Evolutionary conservation across 306 rosid species (phyloP), one percentile per base, ranked within the genome.

Genomic region (Calophaca sinica): DNA sequence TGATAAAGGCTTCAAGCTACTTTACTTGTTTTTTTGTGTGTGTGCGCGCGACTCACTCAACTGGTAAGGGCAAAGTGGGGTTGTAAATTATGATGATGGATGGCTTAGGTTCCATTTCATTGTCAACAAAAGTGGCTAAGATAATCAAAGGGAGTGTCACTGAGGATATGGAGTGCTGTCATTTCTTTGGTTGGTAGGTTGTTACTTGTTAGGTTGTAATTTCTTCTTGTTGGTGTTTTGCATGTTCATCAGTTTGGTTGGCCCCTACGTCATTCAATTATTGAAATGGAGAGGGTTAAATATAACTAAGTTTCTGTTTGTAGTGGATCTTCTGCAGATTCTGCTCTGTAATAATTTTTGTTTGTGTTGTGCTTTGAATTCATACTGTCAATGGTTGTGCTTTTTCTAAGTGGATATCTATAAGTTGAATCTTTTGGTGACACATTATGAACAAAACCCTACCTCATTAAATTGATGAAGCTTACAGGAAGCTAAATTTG

Each of bases 191-290:
- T 20, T 20, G 26, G 26, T 20, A 20, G 26, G 26, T 20, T 20
- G 26, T 20, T 20, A 20, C 1, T 20, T 20, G 26, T 20, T 20
- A 20, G 26, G 26, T 20, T 20, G 26, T 20, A 20, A 20, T 20
- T 76, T 45, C 73, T 29, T 76, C 52, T 45, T 26, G 14, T 70
- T 55, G 73, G 46, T 62, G 68, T 44, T 75, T 70, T 75, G 64
- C 49, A 9, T 70, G 74, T 8, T 36, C 20, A 66, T 20, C 46
- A 28, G 32, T 26, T 71, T 82, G 35, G 76, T 62, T 50, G 74
- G 15, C 39, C 41, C 59, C 65, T 48, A 53, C 26, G 5, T 7
- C 54, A 51, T 59, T 66, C 51, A 67, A 51, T 77, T 68, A 38
- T 72, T 72, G 79, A 61, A 64, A 48, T 36, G 35, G 65, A 57